A percentile compares a stretch with the other conserved stretches of the same genome.
Evolutionary conservation across 2,329 filamentous ascomycete species (phyloP).

Genomic region (Aspergillus pseudotamarii): DNA sequence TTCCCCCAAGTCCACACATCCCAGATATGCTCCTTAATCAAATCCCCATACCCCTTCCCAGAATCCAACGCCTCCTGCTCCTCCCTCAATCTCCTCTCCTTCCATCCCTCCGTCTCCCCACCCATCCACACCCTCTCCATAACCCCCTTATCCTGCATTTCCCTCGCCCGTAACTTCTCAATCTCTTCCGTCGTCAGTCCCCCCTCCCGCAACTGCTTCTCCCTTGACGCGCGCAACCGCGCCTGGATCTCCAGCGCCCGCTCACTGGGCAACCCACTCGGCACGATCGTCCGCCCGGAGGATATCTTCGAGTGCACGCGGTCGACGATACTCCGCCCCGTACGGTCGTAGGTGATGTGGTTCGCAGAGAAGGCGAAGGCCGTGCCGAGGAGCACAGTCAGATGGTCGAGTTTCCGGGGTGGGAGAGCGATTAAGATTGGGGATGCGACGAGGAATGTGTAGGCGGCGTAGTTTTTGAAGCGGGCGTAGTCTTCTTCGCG

Average conservation of each 20-base stretch:
- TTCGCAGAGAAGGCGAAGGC: slow-evolving; percentile 45
- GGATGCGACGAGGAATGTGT: slow-evolving; percentile 39
- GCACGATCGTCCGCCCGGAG: slow-evolving; percentile 15
- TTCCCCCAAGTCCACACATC: slow-evolving; percentile 49
- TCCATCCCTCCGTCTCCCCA: slow-evolving; percentile 47
- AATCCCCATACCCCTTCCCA: slow-evolving; percentile 48
- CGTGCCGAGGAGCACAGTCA: slow-evolving; percentile 41
- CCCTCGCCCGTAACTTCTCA: slow-evolving; percentile 36
- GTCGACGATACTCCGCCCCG: slow-evolving; percentile 39
- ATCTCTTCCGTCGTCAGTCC: slow-evolving; percentile 29
- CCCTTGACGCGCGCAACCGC: slow-evolving; percentile 30
- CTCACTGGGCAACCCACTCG: slow-evolving; percentile 33
- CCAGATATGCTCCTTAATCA: slow-evolving; percentile 51
- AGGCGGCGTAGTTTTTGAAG: slow-evolving; percentile 45
- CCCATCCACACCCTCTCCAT: slow-evolving; percentile 44
- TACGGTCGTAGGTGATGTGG: slow-evolving; percentile 41
- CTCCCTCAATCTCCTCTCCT: slow-evolving; percentile 43
- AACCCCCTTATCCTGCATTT: slow-evolving; percentile 33
- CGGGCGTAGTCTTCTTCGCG: slow-evolving; percentile 42
- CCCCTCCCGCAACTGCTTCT: slow-evolving; percentile 28
- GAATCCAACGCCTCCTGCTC: slow-evolving; percentile 47
- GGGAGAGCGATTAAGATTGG: slow-evolving; percentile 38
- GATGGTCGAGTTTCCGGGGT: slow-evolving; percentile 42
- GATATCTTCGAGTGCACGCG: slow-evolving; percentile 32
- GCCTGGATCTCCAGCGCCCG: slow-evolving; percentile 38